These are phyloP conservation scores for Combretum micranthum DNA, from an alignment of 345 rosid species.

Conservation along the genomic window DNA sequence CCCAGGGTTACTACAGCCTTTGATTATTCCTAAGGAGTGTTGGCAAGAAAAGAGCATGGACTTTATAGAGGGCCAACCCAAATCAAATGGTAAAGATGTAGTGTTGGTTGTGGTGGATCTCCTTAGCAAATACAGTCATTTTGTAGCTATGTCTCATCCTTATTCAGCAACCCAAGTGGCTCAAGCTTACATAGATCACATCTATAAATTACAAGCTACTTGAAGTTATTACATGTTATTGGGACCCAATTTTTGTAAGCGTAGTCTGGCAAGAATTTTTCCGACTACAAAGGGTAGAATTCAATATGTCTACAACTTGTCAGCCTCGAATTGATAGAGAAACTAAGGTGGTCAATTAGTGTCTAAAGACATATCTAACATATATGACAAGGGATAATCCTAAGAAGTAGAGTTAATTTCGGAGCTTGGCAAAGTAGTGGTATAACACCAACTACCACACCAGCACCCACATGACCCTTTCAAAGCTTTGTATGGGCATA, in stretches of 20 bases:
- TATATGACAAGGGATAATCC: neutral
- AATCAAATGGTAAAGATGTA: neutral
- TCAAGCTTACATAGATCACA: too few relatives aligned
- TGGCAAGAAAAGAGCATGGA: too few relatives aligned
- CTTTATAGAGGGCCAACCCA: too few relatives aligned
- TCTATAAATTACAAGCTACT: neutral
- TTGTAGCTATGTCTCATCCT: too few relatives aligned
- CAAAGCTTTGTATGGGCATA: neutral
- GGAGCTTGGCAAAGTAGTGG: neutral
- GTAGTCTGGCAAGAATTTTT: neutral
- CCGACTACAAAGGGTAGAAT: neutral
- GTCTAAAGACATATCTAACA: neutral
- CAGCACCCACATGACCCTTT: slow-evolving; percentile 3
- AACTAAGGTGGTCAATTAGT: neutral
- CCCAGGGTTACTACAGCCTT: too few relatives aligned
- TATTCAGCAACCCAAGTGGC: too few relatives aligned
- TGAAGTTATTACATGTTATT: neutral
- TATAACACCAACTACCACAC: neutral
- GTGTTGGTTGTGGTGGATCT: neutral
- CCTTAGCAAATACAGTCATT: too few relatives aligned
- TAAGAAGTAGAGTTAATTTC: too few relatives aligned
- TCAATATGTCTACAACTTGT: neutral
- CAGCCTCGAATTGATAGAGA: neutral
- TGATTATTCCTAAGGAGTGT: too few relatives aligned
- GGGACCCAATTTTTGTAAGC: neutral